A percentile compares a stretch with the other conserved stretches of the same genome.
phyloP scores from a whole-genome alignment of 805 yeast species.

The Saturnispora diversa region DNA sequence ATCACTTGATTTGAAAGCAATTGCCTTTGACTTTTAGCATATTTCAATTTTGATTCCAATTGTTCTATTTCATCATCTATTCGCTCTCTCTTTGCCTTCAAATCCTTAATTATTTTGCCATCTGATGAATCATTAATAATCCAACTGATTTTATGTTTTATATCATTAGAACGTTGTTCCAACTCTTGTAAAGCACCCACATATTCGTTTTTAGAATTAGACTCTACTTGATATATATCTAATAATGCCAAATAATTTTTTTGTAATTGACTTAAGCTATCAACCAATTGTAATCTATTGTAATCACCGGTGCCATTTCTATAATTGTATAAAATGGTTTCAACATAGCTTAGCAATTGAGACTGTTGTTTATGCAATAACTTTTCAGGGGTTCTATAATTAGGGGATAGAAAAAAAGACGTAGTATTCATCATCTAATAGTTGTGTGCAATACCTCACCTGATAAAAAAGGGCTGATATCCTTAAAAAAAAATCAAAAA shows the following conservation, averaged over 20 bases:
- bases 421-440: background rate
- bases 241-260: constrained; percentile 37
- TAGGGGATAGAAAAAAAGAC: background rate
- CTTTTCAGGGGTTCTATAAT: background rate
- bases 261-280: constrained; percentile 29
- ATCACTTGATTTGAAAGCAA: constrained; percentile 33
- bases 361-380: background rate
- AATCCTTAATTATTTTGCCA: constrained; percentile 33
- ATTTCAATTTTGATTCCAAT: constrained; percentile 31
- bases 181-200: constrained; percentile 18
- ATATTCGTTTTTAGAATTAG: constrained; percentile 10
- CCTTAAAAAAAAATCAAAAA: too few relatives aligned
- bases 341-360: background rate
- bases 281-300: background rate
- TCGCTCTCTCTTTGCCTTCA: constrained; percentile 29
- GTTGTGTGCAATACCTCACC: too few relatives aligned
- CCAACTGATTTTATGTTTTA: constrained; percentile 31
- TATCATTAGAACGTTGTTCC: constrained; percentile 33
- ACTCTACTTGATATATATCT: constrained; percentile 39
- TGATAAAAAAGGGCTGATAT: too few relatives aligned
- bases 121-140: constrained; percentile 35
- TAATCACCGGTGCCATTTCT: background rate
- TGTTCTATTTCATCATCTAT: constrained; percentile 34
- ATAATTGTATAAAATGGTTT: background rate
- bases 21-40: constrained; percentile 30